These are phyloP conservation scores for Carallia pectinifolia DNA, from an alignment of 345 rosid species.

Conservation along the genomic window DNA sequence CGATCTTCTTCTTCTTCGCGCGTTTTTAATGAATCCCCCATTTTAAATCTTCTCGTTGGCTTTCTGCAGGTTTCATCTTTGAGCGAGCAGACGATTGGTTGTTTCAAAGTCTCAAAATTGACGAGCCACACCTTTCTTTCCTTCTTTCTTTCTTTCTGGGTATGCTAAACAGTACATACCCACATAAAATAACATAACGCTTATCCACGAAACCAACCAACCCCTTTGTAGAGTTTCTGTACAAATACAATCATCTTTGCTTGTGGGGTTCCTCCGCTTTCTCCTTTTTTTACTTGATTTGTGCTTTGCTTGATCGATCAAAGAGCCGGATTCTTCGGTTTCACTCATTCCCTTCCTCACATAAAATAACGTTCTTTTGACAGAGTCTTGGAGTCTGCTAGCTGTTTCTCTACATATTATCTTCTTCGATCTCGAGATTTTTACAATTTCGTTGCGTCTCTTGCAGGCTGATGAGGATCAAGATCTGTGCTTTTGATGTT, in stretches of 20 bases:
- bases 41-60: slow-evolving; percentile 23
- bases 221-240: neutral
- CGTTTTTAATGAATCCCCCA: neutral
- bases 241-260: slow-evolving; percentile 24
- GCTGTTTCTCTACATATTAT: neutral
- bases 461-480: slow-evolving; percentile 35
- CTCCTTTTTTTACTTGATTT: slow-evolving; percentile 30
- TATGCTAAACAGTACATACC: neutral
- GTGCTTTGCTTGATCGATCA: slow-evolving; percentile 44
- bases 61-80: slow-evolving; percentile 22
- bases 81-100: slow-evolving; percentile 2
- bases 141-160: slow-evolving; percentile 10
- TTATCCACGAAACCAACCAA: slow-evolving; percentile 2
- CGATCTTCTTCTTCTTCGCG: too few species aligned
- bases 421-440: slow-evolving; percentile 22
- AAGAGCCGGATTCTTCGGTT: slow-evolving; percentile 35
- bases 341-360: slow-evolving; percentile 29
- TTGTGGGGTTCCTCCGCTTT: slow-evolving; percentile 27
- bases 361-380: slow-evolving; percentile 31
- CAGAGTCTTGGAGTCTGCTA: slow-evolving; percentile 8
- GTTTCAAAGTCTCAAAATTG: slow-evolving; percentile 17
- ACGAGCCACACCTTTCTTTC: neutral
- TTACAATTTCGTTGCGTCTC: slow-evolving; percentile 7
- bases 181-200: slow-evolving; percentile 63
- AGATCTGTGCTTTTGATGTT: slow-evolving; percentile 28